A percentile compares a stretch with the other conserved stretches of the same genome.
phyloP scores from a whole-genome alignment of 768 basidiomycete species.

The Naganishia kalamii region DNA sequence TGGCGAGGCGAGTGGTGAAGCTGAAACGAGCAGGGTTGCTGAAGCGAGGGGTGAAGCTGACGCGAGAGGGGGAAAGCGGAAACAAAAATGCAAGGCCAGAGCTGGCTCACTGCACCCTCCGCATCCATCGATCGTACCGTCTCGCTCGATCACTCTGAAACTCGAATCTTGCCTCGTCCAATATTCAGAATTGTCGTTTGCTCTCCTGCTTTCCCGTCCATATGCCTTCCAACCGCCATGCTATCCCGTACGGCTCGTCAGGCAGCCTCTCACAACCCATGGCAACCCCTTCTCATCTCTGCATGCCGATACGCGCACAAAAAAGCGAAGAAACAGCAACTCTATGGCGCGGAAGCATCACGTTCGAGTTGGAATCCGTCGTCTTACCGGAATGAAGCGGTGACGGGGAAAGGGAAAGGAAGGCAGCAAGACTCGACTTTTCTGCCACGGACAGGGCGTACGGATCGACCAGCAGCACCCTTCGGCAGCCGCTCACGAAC shows the following conservation, averaged over 20 bases:
- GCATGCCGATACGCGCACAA: neutral
- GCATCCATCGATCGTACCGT: too few species aligned
- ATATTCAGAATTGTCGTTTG: too few species aligned
- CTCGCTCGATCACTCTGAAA: too few species aligned
- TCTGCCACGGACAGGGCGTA: neutral
- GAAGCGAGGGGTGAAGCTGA: too few species aligned
- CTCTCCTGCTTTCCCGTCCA: too few species aligned
- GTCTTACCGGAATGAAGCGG: neutral
- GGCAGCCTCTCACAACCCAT: neutral
- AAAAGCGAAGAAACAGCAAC: neutral
- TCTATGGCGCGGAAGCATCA: neutral
- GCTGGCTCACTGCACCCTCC: too few species aligned
- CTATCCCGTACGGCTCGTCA: neutral
- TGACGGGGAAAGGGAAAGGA: neutral
- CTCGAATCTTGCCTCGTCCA: too few species aligned
- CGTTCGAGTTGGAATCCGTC: neutral
- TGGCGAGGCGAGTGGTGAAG: too few species aligned
- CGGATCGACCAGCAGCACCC: neutral
- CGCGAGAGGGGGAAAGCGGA: too few species aligned
- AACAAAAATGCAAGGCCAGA: too few species aligned
- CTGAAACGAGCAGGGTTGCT: too few species aligned
- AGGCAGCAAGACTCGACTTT: neutral
- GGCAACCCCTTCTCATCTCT: neutral
- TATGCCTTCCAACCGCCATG: neutral
- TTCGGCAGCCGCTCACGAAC: neutral